Evolutionary conservation across 306 rosid species (phyloP), one percentile per base, ranked within the genome.

Genomic region (Parietaria judaica): DNA sequence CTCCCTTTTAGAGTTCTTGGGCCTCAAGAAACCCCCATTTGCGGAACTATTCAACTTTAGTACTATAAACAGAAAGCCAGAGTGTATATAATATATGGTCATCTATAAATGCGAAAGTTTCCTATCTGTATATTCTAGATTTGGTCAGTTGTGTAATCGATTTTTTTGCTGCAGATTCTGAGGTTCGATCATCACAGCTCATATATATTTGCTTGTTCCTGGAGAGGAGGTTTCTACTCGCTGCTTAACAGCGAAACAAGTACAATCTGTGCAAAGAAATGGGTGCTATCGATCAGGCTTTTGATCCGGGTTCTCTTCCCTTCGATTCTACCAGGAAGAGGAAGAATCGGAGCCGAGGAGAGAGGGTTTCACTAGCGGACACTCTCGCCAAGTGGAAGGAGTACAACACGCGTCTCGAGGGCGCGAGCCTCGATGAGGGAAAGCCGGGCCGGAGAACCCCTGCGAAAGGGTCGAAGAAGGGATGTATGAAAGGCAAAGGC

Each of bases 401-500:
- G 12, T 79, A 78, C 45, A 86, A 88, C 54, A 73, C 73, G 14
- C 31, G 34, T 31, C 64, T 78, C 0, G 74, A 68, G 10, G 64
- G 84, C 36, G 58, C 55, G 3, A 74, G 46, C 38, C 67, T 39
- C 45, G 70, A 35, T 6, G 80, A 58, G 9, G 66, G 65, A 31
- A 84, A 65, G 61, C 74, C 69, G 13, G 64, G 36, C 11, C 80
- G 83, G 0, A 86, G 74, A 70, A 80, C 72, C 3, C 99, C 95
- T 0, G 94, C 97, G 1, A 84, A 81, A 64, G 99, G 99, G 36
- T 94, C 99, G 1, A 94, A 88, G 95, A 94, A 94, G 72, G 99
- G 99, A 35, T 94, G 99, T 67, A 94, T 94, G 99, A 86, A 86
- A 71, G 99, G 99, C 4, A 94, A 94, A 53, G 99, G 99, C 36